Percentiles rank a stretch among this genome's conserved stretches.
These are phyloP conservation scores for Botrytis aclada DNA, from an alignment of 2,329 filamentous ascomycete species.

Conservation along the genomic window DNA sequence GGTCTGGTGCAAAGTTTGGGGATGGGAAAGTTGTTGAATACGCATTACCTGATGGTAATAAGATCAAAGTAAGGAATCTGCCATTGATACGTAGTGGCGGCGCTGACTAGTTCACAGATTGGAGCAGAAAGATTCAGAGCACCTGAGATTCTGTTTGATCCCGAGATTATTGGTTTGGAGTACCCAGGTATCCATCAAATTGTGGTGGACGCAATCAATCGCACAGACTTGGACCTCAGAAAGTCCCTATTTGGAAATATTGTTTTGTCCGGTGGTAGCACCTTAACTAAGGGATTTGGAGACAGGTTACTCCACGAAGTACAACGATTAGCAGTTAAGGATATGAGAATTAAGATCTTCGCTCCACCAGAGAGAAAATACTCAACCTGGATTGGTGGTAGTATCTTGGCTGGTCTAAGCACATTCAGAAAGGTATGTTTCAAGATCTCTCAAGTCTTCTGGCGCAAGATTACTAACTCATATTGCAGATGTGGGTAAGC, in stretches of 20 bases:
- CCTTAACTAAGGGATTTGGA: slow-evolving; percentile 93
- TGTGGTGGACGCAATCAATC: slow-evolving; percentile 90
- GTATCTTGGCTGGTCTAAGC: slow-evolving; percentile 92
- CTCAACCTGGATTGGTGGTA: slow-evolving; percentile 98
- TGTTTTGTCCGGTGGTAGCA: slow-evolving; percentile 92
- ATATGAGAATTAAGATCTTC: slow-evolving; percentile 99
- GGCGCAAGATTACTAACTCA: slow-evolving; percentile 22
- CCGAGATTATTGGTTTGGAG: slow-evolving; percentile 93
- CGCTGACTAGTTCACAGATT: slow-evolving; percentile 52
- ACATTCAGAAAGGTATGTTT: slow-evolving; percentile 89
- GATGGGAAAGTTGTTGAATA: slow-evolving; percentile 82
- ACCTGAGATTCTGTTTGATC: slow-evolving; percentile 95
- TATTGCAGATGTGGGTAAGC: slow-evolving; percentile 92
- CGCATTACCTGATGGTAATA: slow-evolving; percentile 85
- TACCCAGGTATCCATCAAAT: slow-evolving; percentile 98
- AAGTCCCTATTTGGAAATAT: slow-evolving; percentile 96
- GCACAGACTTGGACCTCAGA: slow-evolving; percentile 91
- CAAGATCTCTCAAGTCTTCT: neutral
- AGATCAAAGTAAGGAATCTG: slow-evolving; percentile 67
- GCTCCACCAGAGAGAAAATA: slow-evolving; percentile 97
- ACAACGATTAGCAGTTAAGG: slow-evolving; percentile 90
- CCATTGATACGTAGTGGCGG: neutral
- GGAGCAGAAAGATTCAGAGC: slow-evolving; percentile 93
- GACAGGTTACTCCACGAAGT: slow-evolving; percentile 90
- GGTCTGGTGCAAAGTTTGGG: slow-evolving; percentile 75